These are phyloP conservation scores for Paratinospora sagittata DNA, from an alignment of 164 flowering plant genomes.

Conservation along the genomic window DNA sequence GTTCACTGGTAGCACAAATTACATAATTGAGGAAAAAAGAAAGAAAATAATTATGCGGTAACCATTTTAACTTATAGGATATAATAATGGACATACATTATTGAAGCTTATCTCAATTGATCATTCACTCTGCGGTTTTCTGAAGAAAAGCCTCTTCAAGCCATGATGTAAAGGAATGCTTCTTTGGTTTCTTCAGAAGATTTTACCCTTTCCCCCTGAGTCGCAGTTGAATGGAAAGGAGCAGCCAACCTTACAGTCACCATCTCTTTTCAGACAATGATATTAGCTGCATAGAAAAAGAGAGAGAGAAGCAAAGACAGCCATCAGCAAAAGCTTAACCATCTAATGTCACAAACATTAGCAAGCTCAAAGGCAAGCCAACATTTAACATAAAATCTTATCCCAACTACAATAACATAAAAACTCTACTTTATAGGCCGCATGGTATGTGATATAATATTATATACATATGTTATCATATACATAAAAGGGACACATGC, in stretches of 20 bases:
- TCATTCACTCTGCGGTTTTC: neutral
- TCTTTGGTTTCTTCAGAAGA: neutral
- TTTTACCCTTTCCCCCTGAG: neutral
- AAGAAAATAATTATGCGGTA: neutral
- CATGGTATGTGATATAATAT: neutral
- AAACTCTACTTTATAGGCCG: neutral
- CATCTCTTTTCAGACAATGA: conserved; percentile 52
- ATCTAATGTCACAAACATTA: neutral
- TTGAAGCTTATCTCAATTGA: neutral
- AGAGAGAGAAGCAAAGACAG: neutral
- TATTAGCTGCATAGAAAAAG: conserved; percentile 36
- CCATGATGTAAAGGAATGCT: neutral
- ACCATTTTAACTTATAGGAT: conserved; percentile 7
- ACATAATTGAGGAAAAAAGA: neutral
- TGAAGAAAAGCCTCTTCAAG: neutral
- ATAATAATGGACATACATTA: conserved; percentile 10
- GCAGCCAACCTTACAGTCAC: conserved; percentile 13
- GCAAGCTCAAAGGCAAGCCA: too few species aligned
- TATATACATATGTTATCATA: too few species aligned
- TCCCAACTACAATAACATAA: too few species aligned
- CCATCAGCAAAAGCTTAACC: neutral
- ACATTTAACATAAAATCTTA: neutral
- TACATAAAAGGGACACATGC: neutral
- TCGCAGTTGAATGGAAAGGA: neutral
- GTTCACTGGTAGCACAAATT: neutral